Conservation (phyloP, 441 rosid genomes). For the Gossypium davidsonii region DNA sequence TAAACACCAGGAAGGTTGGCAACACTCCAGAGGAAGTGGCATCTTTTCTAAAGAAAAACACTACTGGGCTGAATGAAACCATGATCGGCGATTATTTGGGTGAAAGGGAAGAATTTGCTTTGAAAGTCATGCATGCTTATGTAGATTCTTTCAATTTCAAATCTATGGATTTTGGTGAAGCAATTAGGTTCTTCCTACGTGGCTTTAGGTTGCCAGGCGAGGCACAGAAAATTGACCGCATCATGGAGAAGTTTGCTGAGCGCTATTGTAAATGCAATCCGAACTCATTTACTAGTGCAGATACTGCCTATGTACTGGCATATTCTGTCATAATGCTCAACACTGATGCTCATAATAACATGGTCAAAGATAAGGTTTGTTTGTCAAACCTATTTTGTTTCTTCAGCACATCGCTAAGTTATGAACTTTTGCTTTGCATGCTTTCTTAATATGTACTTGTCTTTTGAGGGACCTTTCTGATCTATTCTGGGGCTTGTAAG, state of each 20-base stretch:
- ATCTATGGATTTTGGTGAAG: slow-evolving; percentile 84
- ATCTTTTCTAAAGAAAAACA: slow-evolving; percentile 55
- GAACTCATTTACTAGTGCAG: slow-evolving; percentile 85
- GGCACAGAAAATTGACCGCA: slow-evolving; percentile 98
- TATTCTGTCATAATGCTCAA: slow-evolving; percentile 98
- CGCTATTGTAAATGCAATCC: slow-evolving; percentile 97
- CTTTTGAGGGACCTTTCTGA: background rate
- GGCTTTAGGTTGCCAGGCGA: slow-evolving; percentile 98
- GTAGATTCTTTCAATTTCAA: slow-evolving; percentile 92
- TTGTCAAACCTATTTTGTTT: slow-evolving; percentile 17
- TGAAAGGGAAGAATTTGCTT: slow-evolving; percentile 87
- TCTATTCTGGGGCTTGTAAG: background rate
- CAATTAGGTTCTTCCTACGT: slow-evolving; percentile 87
- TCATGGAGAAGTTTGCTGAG: slow-evolving; percentile 98
- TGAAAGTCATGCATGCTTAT: slow-evolving; percentile 96
- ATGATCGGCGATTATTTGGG: slow-evolving; percentile 97
- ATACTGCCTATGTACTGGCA: slow-evolving; percentile 97
- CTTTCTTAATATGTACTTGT: background rate
- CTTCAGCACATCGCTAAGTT: slow-evolving; percentile 16
- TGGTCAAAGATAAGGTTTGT: slow-evolving; percentile 98
- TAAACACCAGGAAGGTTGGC: slow-evolving; percentile 64
- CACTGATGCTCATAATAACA: slow-evolving; percentile 94
- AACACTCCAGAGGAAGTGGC: slow-evolving; percentile 81
- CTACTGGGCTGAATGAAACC: slow-evolving; percentile 71
- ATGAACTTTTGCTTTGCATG: slow-evolving; percentile 6